Percentiles rank a stretch among this genome's conserved stretches.
These are phyloP conservation scores for Trichophyton rubrum DNA, from an alignment of 2,329 filamentous ascomycete species.

Conservation along the genomic window DNA sequence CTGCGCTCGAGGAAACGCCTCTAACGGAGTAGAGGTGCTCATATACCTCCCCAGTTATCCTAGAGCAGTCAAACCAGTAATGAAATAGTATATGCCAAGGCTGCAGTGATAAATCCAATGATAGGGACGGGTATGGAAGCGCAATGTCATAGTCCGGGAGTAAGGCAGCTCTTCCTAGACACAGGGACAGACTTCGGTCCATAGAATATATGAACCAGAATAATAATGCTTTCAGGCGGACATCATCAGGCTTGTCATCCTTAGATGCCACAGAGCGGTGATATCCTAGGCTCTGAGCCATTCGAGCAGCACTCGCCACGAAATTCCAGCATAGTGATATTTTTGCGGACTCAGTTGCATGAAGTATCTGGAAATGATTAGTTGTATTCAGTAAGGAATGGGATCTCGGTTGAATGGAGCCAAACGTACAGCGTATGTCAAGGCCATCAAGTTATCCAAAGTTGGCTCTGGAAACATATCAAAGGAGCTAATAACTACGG, in stretches of 20 bases:
- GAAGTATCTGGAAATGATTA: constrained; percentile 37
- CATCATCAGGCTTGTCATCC: constrained; percentile 17
- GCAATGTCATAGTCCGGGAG: constrained; percentile 51
- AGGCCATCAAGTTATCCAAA: constrained; percentile 45
- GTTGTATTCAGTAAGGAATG: too few species aligned
- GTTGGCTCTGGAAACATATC: constrained; percentile 46
- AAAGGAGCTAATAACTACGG: constrained; percentile 36
- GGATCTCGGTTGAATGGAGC: background rate
- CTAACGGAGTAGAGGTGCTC: constrained; percentile 41
- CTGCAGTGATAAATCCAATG: constrained; percentile 8
- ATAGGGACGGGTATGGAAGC: constrained; percentile 30
- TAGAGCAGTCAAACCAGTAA: constrained; percentile 45
- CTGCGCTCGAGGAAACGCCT: constrained; percentile 18
- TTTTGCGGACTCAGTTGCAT: constrained; percentile 50
- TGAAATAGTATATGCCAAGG: constrained; percentile 38
- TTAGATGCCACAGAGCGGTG: constrained; percentile 35
- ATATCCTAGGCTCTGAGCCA: constrained; percentile 52
- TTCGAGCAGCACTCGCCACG: constrained; percentile 44
- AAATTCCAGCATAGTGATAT: constrained; percentile 55
- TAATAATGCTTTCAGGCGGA: constrained; percentile 22
- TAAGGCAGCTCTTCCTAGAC: constrained; percentile 46
- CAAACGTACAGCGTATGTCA: constrained; percentile 42
- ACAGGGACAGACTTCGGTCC: constrained; percentile 46
- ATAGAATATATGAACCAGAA: constrained; percentile 51
- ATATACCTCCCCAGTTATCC: constrained; percentile 48